A percentile compares a stretch with the other conserved stretches of the same genome.
Conservation (phyloP, 345 rosid species). For the Ailanthus altissimus region DNA sequence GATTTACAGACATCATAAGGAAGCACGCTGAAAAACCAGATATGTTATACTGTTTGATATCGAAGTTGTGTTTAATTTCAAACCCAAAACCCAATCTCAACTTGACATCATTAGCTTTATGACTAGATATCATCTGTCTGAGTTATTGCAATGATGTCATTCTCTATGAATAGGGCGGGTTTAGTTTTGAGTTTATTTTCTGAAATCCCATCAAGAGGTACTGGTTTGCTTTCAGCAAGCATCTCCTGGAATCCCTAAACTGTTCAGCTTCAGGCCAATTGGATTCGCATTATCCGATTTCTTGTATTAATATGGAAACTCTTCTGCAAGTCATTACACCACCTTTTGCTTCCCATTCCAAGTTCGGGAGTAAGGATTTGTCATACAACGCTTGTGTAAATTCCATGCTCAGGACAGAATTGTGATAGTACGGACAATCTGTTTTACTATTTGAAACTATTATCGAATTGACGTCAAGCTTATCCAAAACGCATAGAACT, state of each 20-base stretch:
- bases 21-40: not conserved
- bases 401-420: not conserved
- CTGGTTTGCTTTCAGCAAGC: too few relatives aligned
- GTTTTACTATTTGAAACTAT: not conserved
- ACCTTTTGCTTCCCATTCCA: not conserved
- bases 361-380: not conserved
- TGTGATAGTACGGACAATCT: not conserved
- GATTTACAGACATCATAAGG: not conserved
- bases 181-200: too few relatives aligned
- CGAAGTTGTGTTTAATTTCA: too few relatives aligned
- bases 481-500: conserved; percentile 28
- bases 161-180: too few relatives aligned
- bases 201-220: too few relatives aligned
- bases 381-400: not conserved
- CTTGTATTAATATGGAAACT: not conserved
- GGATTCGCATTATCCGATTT: too few relatives aligned
- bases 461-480: conserved; percentile 34
- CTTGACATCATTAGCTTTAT: too few relatives aligned
- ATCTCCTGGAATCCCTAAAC: too few relatives aligned
- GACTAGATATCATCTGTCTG: too few relatives aligned
- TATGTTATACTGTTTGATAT: not conserved
- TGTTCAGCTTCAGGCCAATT: too few relatives aligned
- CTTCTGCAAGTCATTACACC: not conserved
- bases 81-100: too few relatives aligned
- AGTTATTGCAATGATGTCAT: too few relatives aligned